Percentiles rank a stretch among this genome's conserved stretches.
phyloP scores from a whole-genome alignment of 2,329 filamentous ascomycete genomes.

The Diaporthe citrichinensis region DNA sequence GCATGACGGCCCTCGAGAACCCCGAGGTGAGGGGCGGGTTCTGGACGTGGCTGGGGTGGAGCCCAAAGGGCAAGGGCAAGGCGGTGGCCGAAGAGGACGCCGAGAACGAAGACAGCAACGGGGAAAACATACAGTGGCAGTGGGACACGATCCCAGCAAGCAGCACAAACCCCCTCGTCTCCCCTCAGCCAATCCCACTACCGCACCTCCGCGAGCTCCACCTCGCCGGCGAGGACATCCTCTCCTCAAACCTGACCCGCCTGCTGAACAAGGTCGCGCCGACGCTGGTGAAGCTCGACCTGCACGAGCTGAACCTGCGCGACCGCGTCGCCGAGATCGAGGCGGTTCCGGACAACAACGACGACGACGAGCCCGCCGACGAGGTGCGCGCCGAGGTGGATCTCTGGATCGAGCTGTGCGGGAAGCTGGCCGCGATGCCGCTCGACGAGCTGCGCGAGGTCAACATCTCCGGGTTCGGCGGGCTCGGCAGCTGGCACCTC shows the following conservation, averaged over 20 bases:
- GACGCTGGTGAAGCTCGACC: slow-evolving; percentile 12
- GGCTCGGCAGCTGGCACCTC: slow-evolving; percentile 16
- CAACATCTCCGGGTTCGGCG: slow-evolving; percentile 20
- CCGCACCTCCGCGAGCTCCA: slow-evolving; percentile 23
- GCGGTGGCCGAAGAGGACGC: background rate
- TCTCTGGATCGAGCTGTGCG: background rate
- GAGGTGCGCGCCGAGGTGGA: background rate
- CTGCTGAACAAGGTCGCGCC: slow-evolving; percentile 17
- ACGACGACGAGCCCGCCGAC: background rate
- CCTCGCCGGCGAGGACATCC: slow-evolving; percentile 11
- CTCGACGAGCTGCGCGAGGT: slow-evolving; percentile 19
- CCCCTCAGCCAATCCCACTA: background rate
- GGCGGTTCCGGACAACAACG: too few relatives aligned
- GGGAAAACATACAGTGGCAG: background rate
- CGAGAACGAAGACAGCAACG: background rate
- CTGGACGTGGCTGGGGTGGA: slow-evolving; percentile 21
- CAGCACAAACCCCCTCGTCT: background rate
- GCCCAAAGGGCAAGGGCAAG: slow-evolving; percentile 22
- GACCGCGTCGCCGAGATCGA: background rate
- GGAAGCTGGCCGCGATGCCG: slow-evolving; percentile 8
- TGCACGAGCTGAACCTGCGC: slow-evolving; percentile 16
- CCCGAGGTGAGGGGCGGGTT: background rate
- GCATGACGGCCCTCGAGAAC: background rate
- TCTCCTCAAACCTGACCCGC: background rate
- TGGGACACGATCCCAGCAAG: background rate